Conservation (phyloP, 306 rosid species). For the Inga leiocalycina region DNA sequence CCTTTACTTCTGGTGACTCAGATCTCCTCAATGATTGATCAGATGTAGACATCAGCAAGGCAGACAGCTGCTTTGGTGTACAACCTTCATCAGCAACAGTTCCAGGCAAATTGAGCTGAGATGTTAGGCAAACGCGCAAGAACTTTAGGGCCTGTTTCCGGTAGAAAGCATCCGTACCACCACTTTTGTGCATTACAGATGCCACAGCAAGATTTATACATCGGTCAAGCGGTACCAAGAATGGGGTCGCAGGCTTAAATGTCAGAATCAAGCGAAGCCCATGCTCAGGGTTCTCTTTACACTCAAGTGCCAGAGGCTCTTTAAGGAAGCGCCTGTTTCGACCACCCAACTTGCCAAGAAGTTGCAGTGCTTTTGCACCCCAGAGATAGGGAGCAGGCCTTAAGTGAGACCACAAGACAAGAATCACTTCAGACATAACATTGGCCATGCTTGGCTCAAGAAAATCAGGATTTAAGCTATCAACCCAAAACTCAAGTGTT, state of each 20-base stretch:
- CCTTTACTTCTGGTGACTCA: conserved; percentile 82
- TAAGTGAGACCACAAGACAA: conserved; percentile 96
- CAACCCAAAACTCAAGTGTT: conserved; percentile 98
- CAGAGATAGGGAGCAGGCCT: conserved; percentile 86
- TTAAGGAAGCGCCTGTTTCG: conserved; percentile 97
- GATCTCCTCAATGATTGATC: conserved; percentile 76
- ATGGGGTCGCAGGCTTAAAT: conserved; percentile 98
- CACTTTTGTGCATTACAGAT: conserved; percentile 73
- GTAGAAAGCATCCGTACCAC: conserved; percentile 79
- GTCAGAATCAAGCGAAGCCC: conserved; percentile 95
- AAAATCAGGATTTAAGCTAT: conserved; percentile 98
- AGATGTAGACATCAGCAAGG: conserved; percentile 68
- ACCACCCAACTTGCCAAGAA: conserved; percentile 97
- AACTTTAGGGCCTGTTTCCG: conserved; percentile 88
- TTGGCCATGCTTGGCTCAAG: conserved; percentile 98
- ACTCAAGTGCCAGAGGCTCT: conserved; percentile 93
- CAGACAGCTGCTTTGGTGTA: conserved; percentile 75
- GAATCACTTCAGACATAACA: conserved; percentile 90
- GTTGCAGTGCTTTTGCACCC: conserved; percentile 99
- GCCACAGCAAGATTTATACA: conserved; percentile 98
- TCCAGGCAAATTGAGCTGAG: conserved; percentile 98
- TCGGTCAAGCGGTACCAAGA: conserved; percentile 97
- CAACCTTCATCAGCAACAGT: conserved; percentile 71
- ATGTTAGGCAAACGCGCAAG: conserved; percentile 86
- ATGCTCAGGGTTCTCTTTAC: conserved; percentile 98